Evolutionary conservation across 225 moss, liverwort and hornwort species (phyloP).

Genomic region (Takakia lepidozioides): DNA sequence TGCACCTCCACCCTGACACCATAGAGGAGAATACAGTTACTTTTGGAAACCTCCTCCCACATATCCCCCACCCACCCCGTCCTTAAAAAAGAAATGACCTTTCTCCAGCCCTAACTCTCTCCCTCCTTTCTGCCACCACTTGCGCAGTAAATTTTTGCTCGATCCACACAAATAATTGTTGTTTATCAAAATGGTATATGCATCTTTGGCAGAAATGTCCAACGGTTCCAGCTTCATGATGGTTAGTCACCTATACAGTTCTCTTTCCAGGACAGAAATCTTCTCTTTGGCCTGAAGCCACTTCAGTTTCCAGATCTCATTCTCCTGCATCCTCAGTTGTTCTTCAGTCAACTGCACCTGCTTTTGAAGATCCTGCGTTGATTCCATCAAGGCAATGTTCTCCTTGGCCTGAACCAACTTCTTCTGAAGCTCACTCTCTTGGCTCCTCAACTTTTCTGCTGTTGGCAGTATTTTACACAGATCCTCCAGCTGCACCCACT

Average conservation of each 20-base stretch:
- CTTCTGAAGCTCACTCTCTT: neutral
- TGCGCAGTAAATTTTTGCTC: no score
- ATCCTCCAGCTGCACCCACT: constrained; percentile 4
- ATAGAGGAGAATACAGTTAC: neutral
- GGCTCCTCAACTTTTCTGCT: neutral
- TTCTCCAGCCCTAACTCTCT: neutral
- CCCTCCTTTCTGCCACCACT: no score
- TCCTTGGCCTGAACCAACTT: constrained; percentile 1
- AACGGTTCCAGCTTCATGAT: no score
- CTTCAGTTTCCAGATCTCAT: neutral
- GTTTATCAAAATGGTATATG: no score
- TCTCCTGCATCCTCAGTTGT: neutral
- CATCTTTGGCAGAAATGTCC: no score
- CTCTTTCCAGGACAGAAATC: neutral
- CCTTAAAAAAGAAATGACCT: neutral
- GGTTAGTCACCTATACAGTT: constrained; percentile 1
- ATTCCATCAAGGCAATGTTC: neutral
- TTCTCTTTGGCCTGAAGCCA: constrained; percentile 1
- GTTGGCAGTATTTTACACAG: neutral
- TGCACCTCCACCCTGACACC: constrained; percentile 3
- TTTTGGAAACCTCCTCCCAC: neutral
- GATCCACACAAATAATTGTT: no score
- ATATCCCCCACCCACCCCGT: neutral
- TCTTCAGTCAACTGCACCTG: constrained; percentile 1
- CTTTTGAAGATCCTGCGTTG: constrained; percentile 2